Conservation (phyloP, 495 filamentous ascomycete species). For the Hypoxylon perforatum region DNA sequence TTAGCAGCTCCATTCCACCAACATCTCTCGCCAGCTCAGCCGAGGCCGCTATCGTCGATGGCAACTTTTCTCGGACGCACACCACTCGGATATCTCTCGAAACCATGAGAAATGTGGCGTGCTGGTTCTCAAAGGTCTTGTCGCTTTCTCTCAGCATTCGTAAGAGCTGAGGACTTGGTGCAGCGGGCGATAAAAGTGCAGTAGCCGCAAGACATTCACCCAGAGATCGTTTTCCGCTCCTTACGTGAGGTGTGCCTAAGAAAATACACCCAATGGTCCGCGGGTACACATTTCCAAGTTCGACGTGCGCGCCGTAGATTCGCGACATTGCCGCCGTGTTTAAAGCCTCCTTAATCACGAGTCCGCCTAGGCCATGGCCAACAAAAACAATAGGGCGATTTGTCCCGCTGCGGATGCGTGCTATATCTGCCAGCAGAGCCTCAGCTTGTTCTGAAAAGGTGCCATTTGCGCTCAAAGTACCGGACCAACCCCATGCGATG, state of each 20-base stretch:
- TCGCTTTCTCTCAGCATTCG: slow-evolving; percentile 36
- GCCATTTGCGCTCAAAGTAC: slow-evolving; percentile 24
- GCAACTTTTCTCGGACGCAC: slow-evolving; percentile 44
- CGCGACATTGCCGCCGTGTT: slow-evolving; percentile 46
- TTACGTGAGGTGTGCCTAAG: slow-evolving; percentile 53
- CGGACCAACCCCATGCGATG: slow-evolving; percentile 48
- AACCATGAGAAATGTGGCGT: slow-evolving; percentile 42
- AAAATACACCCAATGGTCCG: slow-evolving; percentile 52
- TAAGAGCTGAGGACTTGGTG: slow-evolving; percentile 32
- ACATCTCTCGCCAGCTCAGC: slow-evolving; percentile 32
- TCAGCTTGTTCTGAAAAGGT: slow-evolving; percentile 46
- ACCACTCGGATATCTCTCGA: slow-evolving; percentile 48
- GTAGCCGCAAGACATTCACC: slow-evolving; percentile 45
- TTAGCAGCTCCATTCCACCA: slow-evolving; percentile 40
- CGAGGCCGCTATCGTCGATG: slow-evolving; percentile 39
- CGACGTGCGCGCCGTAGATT: slow-evolving; percentile 46
- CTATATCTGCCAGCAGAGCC: slow-evolving; percentile 39
- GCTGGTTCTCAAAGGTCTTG: slow-evolving; percentile 39
- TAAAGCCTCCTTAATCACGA: slow-evolving; percentile 51
- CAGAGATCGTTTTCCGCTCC: slow-evolving; percentile 41
- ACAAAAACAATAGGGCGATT: slow-evolving; percentile 53
- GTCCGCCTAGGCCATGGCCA: slow-evolving; percentile 51
- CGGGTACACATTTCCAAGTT: slow-evolving; percentile 46
- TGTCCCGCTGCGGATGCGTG: slow-evolving; percentile 33
- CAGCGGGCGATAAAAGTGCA: slow-evolving; percentile 35